A percentile compares a stretch with the other conserved stretches of the same genome.
phyloP scores from a whole-genome alignment of 2,329 filamentous ascomycete genomes.

The Epichloe sibirici region DNA sequence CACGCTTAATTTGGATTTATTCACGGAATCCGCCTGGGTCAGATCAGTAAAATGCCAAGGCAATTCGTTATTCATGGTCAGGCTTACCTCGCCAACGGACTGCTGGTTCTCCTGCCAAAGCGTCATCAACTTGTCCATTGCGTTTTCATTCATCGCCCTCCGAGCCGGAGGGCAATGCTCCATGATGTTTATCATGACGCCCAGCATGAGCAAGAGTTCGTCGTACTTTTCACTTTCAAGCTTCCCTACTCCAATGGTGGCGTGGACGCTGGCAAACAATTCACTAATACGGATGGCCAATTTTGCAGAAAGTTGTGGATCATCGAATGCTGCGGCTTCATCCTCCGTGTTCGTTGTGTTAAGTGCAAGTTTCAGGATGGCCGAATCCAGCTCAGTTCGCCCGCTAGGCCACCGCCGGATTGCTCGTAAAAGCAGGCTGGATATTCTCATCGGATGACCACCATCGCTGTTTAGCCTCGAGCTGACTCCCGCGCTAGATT shows the following conservation, averaged over 20 bases:
- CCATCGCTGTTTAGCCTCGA: slow-evolving; percentile 12
- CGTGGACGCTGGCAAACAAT: slow-evolving; percentile 36
- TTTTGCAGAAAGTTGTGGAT: slow-evolving; percentile 38
- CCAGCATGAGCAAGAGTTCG: slow-evolving; percentile 63
- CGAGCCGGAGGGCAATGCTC: slow-evolving; percentile 61
- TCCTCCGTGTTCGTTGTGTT: slow-evolving; percentile 78
- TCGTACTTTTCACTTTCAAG: slow-evolving; percentile 46
- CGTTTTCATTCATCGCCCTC: slow-evolving; percentile 20
- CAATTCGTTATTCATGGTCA: background rate
- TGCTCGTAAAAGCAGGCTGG: slow-evolving; percentile 17
- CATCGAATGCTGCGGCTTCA: slow-evolving; percentile 57
- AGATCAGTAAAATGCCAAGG: background rate
- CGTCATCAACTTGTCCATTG: slow-evolving; percentile 47
- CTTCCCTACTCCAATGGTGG: slow-evolving; percentile 35
- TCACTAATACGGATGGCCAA: slow-evolving; percentile 38
- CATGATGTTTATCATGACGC: slow-evolving; percentile 76
- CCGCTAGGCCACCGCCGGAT: slow-evolving; percentile 20
- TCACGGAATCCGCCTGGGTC: slow-evolving; percentile 51
- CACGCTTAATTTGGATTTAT: slow-evolving; percentile 70
- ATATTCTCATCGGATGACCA: slow-evolving; percentile 17
- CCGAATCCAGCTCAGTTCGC: slow-evolving; percentile 15
- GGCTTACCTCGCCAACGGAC: slow-evolving; percentile 54
- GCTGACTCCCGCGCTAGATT: slow-evolving; percentile 17
- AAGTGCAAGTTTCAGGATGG: slow-evolving; percentile 49
- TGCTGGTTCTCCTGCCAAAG: slow-evolving; percentile 58